Conservation (phyloP, 1,139 yeast species). For the Suhomyces bribrorum region DNA sequence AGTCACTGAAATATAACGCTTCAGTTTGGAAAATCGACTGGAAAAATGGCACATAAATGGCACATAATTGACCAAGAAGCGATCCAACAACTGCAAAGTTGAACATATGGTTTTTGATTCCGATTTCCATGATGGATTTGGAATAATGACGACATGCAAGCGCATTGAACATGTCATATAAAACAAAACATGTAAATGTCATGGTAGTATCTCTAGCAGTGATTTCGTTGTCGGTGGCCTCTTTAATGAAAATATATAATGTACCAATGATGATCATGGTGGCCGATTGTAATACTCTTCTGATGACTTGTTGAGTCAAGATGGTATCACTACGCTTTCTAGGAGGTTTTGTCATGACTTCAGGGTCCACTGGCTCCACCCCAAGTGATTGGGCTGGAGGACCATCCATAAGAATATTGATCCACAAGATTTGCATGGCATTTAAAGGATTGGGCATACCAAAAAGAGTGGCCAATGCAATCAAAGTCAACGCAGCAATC, state of each 20-base stretch:
- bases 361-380: slow-evolving; percentile 95
- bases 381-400: slow-evolving; percentile 98
- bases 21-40: slow-evolving; percentile 93
- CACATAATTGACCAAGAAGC: slow-evolving; percentile 86
- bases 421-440: slow-evolving; percentile 98
- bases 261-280: slow-evolving; percentile 75
- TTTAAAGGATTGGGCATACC: slow-evolving; percentile 94
- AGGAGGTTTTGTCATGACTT: slow-evolving; percentile 93
- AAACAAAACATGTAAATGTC: slow-evolving; percentile 95
- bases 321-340: slow-evolving; percentile 83
- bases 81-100: slow-evolving; percentile 92
- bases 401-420: slow-evolving; percentile 96
- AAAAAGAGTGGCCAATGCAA: slow-evolving; percentile 83
- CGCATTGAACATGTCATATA: slow-evolving; percentile 95
- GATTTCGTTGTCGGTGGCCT: slow-evolving; percentile 77
- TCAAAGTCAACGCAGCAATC: slow-evolving; percentile 87
- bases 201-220: slow-evolving; percentile 97
- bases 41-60: slow-evolving; percentile 89
- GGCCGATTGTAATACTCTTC: slow-evolving; percentile 76
- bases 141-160: slow-evolving; percentile 85
- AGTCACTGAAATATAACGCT: slow-evolving; percentile 69
- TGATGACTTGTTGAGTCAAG: slow-evolving; percentile 65
- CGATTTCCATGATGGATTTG: slow-evolving; percentile 78
- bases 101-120: slow-evolving; percentile 83
- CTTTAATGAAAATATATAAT: slow-evolving; percentile 76